phyloP scores from a whole-genome alignment of 2,329 filamentous ascomycete genomes.

The Xylariales sp. region DNA sequence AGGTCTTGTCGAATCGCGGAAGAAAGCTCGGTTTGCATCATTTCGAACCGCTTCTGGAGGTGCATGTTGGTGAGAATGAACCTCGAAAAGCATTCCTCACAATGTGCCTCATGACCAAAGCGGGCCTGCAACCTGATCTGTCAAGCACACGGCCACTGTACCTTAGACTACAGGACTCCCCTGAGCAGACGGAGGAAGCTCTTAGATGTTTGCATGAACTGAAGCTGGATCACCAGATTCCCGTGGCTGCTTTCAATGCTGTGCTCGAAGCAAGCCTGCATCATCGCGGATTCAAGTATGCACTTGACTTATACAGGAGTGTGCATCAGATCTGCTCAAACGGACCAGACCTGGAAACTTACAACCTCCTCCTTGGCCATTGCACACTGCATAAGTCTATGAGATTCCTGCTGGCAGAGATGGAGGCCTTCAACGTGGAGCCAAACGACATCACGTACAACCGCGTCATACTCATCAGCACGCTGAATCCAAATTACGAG shows the following conservation, averaged over 20 bases:
- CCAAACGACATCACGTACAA: conserved; percentile 26
- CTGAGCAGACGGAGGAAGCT: conserved; percentile 43
- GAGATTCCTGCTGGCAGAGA: conserved; percentile 32
- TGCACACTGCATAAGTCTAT: conserved; percentile 24
- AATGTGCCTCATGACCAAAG: conserved; percentile 68
- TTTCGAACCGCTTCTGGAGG: conserved; percentile 73
- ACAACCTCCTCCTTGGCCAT: conserved; percentile 28
- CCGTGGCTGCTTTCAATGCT: conserved; percentile 35
- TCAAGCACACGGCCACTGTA: conserved; percentile 62
- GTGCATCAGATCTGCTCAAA: conserved; percentile 30
- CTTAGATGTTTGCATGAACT: conserved; percentile 54
- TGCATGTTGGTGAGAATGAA: conserved; percentile 59
- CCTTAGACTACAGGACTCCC: conserved; percentile 44
- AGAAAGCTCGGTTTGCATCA: conserved; percentile 60
- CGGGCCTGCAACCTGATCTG: conserved; percentile 51
- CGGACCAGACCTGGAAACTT: conserved; percentile 32
- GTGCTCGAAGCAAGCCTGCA: conserved; percentile 31
- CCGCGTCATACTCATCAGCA: conserved; percentile 27
- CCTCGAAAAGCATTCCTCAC: conserved; percentile 62
- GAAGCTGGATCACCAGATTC: conserved; percentile 31
- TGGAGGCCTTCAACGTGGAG: conserved; percentile 29
- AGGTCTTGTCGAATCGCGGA: conserved; percentile 54
- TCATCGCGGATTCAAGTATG: conserved; percentile 20
- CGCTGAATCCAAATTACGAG: conserved; percentile 28
- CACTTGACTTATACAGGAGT: conserved; percentile 32